Evolutionary conservation across 169 alveolate genomes (phyloP).

Genomic region (Plasmodium reichenowi): DNA sequence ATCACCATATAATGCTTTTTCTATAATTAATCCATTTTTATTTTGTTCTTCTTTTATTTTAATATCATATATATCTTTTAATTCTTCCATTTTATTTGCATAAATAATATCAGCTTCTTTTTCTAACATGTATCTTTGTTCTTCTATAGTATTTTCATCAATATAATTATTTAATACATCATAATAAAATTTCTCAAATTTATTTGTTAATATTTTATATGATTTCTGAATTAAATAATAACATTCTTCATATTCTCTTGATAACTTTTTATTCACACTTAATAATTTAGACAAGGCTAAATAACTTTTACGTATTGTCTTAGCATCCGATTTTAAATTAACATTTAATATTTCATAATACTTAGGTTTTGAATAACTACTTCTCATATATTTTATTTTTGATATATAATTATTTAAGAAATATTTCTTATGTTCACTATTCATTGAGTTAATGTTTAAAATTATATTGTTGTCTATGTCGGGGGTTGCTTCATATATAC

Average conservation of each 20-base stretch:
- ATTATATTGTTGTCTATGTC: constrained; percentile 9
- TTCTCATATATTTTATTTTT: constrained; percentile 33
- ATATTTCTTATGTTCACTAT: constrained; percentile 30
- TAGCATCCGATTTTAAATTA: constrained; percentile 16
- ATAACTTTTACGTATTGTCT: constrained; percentile 60
- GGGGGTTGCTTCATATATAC: not conserved
- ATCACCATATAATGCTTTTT: constrained; percentile 67
- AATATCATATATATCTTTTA: constrained; percentile 15
- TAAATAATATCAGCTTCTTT: constrained; percentile 40
- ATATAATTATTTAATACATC: constrained; percentile 66
- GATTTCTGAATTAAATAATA: constrained; percentile 50
- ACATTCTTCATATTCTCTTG: constrained; percentile 59
- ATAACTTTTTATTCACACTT: constrained; percentile 47
- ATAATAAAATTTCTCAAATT: constrained; percentile 60
- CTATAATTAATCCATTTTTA: constrained; percentile 63
- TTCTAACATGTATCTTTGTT: constrained; percentile 18
- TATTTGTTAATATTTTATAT: constrained; percentile 28
- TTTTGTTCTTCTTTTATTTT: constrained; percentile 34
- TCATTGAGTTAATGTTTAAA: constrained; percentile 30
- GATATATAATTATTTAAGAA: constrained; percentile 30
- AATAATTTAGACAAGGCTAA: constrained; percentile 41
- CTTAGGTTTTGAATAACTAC: constrained; percentile 9
- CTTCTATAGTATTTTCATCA: constrained; percentile 22
- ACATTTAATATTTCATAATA: constrained; percentile 60
- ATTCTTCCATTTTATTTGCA: constrained; percentile 45